phyloP scores from a whole-genome alignment of 495 filamentous ascomycete genomes.

The Sphaerosporella brunnea region DNA sequence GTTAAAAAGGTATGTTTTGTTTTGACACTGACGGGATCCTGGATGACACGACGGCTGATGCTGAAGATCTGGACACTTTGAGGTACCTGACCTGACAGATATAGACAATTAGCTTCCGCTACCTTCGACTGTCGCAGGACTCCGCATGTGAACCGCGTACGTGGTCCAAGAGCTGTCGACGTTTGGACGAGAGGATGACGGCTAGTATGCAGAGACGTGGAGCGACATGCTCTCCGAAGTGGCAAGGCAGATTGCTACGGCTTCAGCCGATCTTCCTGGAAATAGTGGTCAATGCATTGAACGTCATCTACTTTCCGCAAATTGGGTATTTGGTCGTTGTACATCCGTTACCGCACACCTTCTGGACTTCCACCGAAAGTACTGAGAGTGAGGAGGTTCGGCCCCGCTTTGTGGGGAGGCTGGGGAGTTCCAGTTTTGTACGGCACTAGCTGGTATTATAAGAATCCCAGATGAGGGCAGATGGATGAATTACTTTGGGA shows the following conservation, averaged over 20 bases:
- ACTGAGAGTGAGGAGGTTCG: constrained; percentile 1
- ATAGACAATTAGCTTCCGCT: constrained; percentile 50
- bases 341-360: constrained; percentile 19
- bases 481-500: constrained; percentile 73
- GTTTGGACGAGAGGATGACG: constrained; percentile 64
- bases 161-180: constrained; percentile 58
- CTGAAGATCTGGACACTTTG: constrained; percentile 12
- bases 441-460: constrained; percentile 67
- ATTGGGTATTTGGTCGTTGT: constrained; percentile 78
- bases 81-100: constrained; percentile 34
- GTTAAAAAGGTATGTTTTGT: constrained; percentile 36
- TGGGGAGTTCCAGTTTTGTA: constrained; percentile 69
- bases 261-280: constrained; percentile 37
- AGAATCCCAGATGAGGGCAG: constrained; percentile 65
- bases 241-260: constrained; percentile 42
- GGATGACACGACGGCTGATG: too few relatives aligned
- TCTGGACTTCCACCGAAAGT: not conserved
- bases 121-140: constrained; percentile 73
- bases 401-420: constrained; percentile 49
- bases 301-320: constrained; percentile 75
- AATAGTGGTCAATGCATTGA: constrained; percentile 44
- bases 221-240: constrained; percentile 51
- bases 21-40: too few relatives aligned
- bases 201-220: constrained; percentile 58
- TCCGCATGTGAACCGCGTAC: constrained; percentile 50